Evolutionary conservation across 225 moss, liverwort and hornwort genomes (phyloP), one percentile per base, ranked within the genome.

Genomic region (Bryoerythrophyllum caledonicum): DNA sequence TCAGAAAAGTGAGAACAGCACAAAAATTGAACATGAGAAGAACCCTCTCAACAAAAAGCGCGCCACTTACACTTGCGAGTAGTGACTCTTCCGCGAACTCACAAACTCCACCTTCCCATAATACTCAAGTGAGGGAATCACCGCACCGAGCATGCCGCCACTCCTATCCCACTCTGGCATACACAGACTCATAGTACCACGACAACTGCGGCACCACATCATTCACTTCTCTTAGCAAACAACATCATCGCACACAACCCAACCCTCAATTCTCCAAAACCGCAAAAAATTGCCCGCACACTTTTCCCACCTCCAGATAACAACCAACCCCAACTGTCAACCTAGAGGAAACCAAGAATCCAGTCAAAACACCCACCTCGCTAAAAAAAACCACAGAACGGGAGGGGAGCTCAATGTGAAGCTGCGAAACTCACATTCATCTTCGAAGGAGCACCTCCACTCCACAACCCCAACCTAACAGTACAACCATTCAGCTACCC

Each of bases 151-250:
- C 85, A 84, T 91, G 72, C 82, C 90, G 80, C 86, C 90, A 78
- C 81, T 85, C 70, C 87, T 90, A 86, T 91, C 86, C 86, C 87
- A 91, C 83, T 90, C 92, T 73, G 81, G 82, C 71, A 91, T 87
- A 80, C 88, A 91, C 74, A 92, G 87, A 89, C 85, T 94, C 94
- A 97, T 94, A 85, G 85, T 90, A 91, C 82, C 19, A 49, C 48
- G 87, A 82, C 76, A 79, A 79, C 74, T 79, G 81, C 88, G 79
- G 64, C 74, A 82, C 53, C 72, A 69, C 43, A 6, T 30, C 67
- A 51, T 38, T 44, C 44, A 60, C 59, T 63, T n/a, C n/a, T 60
- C 64, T 82, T 68, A 81, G 78, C 48, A n/a, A n/a, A 57, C 17
- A 57, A 21, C 20, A 30, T 48, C 13, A 41, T 48, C 10, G 13